Evolutionary conservation across 495 filamentous ascomycete genomes (phyloP), one percentile per base, ranked within the genome.

Genomic region (Penicillium chermesinum): DNA sequence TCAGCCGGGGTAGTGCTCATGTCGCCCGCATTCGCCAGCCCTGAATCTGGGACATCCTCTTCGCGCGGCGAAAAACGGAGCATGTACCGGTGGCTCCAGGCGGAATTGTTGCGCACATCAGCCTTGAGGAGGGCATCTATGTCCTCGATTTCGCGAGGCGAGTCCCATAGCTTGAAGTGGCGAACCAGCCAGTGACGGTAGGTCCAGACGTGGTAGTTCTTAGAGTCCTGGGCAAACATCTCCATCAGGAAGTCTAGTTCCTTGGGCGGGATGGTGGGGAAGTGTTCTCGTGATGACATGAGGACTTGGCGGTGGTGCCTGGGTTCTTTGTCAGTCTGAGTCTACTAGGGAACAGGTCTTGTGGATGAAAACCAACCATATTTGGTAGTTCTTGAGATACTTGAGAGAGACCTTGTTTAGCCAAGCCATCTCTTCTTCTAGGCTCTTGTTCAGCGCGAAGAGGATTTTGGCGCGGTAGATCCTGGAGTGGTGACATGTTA

Each of bases 161-260:
- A 62, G 32, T 82, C 78, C 79, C 82, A 98, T 15, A 91, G 66
- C 15, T 72, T 73, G 59, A 97, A 87, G 55, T 88, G 87, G 25
- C 80, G 78, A 32, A 96, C 89, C 1, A 97, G 74, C 80, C 91
- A 97, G 68, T 96, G 93, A 12, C 88, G 79, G 65, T 97, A 97
- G 43, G 84, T 87, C 91, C 93, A 98, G 33, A 98, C 94, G 64
- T 98, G 93, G 62, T 97, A 97, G 72, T 98, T 98, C 66, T 98
- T 98, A 10, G 84, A 79, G 65, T 98, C 93, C 54, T 83, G 75
- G 47, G 77, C 77, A 36, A 98, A 87, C 81, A 96, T 96, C 34
- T 75, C 58, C 48, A 75, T 76, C 37, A 95, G 78, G 72, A 98
- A 98, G 32, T 73, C 71, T 20, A 69, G 63, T 70, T 98, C 93